Evolutionary conservation across 2,329 filamentous ascomycete genomes (phyloP).

Genomic region (Ciborinia camelliae): DNA sequence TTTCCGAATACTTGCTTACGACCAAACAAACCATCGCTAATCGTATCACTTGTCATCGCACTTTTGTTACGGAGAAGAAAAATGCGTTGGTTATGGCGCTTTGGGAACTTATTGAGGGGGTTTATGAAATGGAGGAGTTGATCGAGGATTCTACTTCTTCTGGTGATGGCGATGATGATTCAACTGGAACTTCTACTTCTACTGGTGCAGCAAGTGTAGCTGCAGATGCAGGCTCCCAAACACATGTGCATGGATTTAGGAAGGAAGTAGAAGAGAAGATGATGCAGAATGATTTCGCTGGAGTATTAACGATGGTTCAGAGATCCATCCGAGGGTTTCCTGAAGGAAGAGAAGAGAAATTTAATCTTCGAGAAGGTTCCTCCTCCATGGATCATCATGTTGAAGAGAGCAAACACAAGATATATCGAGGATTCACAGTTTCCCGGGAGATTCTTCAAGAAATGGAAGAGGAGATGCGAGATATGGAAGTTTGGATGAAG

Average conservation of each 20-base stretch:
- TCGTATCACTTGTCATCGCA: background rate
- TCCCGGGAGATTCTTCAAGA: background rate
- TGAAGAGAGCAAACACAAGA: background rate
- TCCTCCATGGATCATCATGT: too few species aligned
- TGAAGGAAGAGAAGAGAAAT: background rate
- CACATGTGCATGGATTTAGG: background rate
- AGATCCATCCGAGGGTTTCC: background rate
- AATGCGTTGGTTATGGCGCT: background rate
- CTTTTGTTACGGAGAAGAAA: background rate
- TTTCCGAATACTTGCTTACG: background rate
- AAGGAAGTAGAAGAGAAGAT: background rate
- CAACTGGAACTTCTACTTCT: background rate
- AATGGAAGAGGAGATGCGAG: background rate
- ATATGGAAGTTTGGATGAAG: background rate
- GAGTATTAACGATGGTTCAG: background rate
- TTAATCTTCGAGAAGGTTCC: too few species aligned
- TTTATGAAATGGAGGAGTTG: background rate
- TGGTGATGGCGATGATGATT: background rate
- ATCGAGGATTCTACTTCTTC: background rate
- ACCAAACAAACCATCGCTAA: rapidly evolving
- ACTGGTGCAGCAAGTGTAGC: background rate
- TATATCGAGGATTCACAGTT: background rate
- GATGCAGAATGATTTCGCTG: background rate
- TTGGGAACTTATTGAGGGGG: background rate
- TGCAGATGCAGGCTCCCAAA: background rate